phyloP scores from a whole-genome alignment of 2,329 filamentous ascomycete species.

The Ophiocordyceps sinensis region DNA sequence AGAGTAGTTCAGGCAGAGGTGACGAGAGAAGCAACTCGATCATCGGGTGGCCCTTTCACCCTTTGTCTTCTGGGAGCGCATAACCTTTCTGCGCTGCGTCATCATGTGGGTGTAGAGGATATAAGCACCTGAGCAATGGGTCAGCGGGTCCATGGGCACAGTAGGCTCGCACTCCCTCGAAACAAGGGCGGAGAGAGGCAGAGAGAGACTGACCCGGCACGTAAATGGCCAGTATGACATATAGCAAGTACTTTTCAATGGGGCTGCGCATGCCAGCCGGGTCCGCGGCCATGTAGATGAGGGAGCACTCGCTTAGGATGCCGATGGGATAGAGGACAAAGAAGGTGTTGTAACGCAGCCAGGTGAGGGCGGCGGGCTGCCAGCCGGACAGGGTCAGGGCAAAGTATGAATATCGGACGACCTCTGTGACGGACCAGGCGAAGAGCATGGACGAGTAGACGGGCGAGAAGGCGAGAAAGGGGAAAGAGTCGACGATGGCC shows the following conservation, averaged over 20 bases:
- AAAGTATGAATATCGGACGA: constrained; percentile 88
- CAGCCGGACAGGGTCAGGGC: constrained; percentile 51
- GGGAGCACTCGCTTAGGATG: constrained; percentile 72
- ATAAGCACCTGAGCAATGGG: constrained; percentile 43
- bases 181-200: too few relatives aligned
- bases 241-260: constrained; percentile 43
- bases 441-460: constrained; percentile 66
- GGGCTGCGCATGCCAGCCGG: constrained; percentile 36
- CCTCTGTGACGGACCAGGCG: constrained; percentile 84
- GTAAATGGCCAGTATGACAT: constrained; percentile 57
- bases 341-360: constrained; percentile 87
- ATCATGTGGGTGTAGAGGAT: constrained; percentile 93
- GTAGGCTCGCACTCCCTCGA: too few relatives aligned
- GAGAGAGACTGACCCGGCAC: constrained; percentile 50
- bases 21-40: background rate
- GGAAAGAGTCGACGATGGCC: constrained; percentile 65
- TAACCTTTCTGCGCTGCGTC: constrained; percentile 67
- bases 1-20: too few relatives aligned
- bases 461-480: constrained; percentile 42
- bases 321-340: constrained; percentile 85
- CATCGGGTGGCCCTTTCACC: constrained; percentile 27
- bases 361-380: constrained; percentile 54
- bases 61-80: constrained; percentile 44
- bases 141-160: background rate
- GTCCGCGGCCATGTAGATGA: constrained; percentile 57